phyloP scores from a whole-genome alignment of 2,329 filamentous ascomycete species.

The Fusarium sp. region DNA sequence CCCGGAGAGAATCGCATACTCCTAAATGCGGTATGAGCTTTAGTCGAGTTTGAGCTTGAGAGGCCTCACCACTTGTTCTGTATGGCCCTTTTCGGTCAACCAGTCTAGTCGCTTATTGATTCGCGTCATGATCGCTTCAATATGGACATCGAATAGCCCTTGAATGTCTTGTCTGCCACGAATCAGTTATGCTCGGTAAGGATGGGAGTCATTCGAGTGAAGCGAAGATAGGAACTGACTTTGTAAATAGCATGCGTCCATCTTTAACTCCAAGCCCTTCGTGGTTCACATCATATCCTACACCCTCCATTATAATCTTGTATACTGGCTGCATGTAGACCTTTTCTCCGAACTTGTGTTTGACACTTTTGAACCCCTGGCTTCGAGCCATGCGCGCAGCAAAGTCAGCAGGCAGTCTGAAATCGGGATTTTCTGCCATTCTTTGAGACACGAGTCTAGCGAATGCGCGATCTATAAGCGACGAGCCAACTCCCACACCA shows the following conservation, averaged over 20 bases:
- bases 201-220: too few species aligned
- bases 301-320: slow-evolving; percentile 57
- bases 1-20: slow-evolving; percentile 57
- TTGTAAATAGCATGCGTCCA: slow-evolving; percentile 54
- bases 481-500: slow-evolving; percentile 59
- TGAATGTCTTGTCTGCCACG: slow-evolving; percentile 54
- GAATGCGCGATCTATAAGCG: slow-evolving; percentile 59
- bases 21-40: slow-evolving; percentile 40
- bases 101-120: slow-evolving; percentile 56
- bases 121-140: slow-evolving; percentile 49
- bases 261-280: slow-evolving; percentile 51
- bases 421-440: slow-evolving; percentile 50
- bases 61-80: slow-evolving; percentile 50
- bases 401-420: slow-evolving; percentile 52
- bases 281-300: slow-evolving; percentile 54
- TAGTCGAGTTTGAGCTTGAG: background rate
- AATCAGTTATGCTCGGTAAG: background rate
- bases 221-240: slow-evolving; percentile 47
- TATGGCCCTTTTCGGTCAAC: slow-evolving; percentile 46
- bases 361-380: slow-evolving; percentile 52
- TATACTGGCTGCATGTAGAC: slow-evolving; percentile 55
- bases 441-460: slow-evolving; percentile 52
- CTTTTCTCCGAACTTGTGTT: slow-evolving; percentile 58
- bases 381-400: slow-evolving; percentile 52
- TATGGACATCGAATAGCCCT: slow-evolving; percentile 53